A percentile compares a stretch with the other conserved stretches of the same genome.
Conservation (phyloP, 208 protist genomes). For the Zelonia costaricensis region DNA sequence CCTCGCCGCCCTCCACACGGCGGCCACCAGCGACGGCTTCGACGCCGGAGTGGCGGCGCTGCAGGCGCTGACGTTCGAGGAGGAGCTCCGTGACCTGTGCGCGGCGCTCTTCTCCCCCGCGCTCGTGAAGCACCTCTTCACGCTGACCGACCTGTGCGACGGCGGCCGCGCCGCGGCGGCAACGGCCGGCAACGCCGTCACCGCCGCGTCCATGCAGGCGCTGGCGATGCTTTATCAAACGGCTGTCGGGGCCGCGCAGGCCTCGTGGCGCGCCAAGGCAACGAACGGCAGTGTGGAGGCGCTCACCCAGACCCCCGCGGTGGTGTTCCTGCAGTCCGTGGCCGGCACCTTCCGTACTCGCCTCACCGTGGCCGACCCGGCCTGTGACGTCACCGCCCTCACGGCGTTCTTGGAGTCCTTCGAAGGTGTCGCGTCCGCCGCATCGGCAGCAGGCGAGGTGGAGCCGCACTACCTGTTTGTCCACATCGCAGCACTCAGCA, state of each 20-base stretch:
- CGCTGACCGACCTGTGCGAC: constrained; percentile 4
- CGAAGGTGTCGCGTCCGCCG: not conserved
- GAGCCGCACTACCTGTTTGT: constrained; percentile 15
- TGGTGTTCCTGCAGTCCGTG: constrained; percentile 13
- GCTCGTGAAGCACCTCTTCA: constrained; percentile 15
- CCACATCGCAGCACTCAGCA: constrained; percentile 7
- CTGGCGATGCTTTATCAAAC: constrained; percentile 31
- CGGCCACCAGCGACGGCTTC: not conserved
- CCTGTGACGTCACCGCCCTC: not conserved
- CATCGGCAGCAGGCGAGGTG: not conserved
- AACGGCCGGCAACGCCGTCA: not conserved
- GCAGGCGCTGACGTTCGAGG: constrained; percentile 23
- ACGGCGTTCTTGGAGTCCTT: constrained; percentile 14
- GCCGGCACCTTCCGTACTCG: constrained; percentile 11
- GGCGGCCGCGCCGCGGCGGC: not conserved
- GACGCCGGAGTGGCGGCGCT: not conserved
- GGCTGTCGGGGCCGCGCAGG: constrained; percentile 10
- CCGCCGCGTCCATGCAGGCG: constrained; percentile 10
- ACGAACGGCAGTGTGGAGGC: constrained; percentile 8
- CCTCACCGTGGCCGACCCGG: not conserved
- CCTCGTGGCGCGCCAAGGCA: constrained; percentile 19
- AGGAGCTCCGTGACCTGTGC: constrained; percentile 24
- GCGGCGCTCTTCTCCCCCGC: constrained; percentile 7
- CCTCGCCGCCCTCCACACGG: not conserved
- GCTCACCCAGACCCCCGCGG: constrained; percentile 5